Percentiles rank a stretch among this genome's conserved stretches.
These are phyloP conservation scores for Lentinula sp. DNA, from an alignment of 768 basidiomycete genomes.

Conservation along the genomic window DNA sequence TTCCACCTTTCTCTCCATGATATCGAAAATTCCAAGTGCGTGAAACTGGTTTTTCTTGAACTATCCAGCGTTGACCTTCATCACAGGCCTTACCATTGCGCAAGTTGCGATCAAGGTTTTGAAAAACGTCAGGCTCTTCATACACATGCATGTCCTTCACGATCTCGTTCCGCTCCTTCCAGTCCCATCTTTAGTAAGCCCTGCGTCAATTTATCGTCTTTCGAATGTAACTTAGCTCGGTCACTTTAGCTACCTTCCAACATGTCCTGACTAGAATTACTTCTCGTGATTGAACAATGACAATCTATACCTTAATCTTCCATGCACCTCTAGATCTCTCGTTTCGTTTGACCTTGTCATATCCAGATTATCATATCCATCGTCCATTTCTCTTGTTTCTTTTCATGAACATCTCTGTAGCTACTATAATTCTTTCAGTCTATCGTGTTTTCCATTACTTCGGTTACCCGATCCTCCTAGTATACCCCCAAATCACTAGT, in stretches of 20 bases:
- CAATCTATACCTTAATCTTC: neutral
- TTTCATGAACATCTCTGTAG: neutral
- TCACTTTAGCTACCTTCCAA: conserved; percentile 12
- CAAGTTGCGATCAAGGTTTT: neutral
- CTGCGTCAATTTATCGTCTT: neutral
- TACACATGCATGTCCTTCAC: conserved; percentile 5
- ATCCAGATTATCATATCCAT: neutral
- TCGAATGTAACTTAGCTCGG: neutral
- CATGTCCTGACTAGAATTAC: conserved; percentile 14
- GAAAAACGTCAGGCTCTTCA: neutral
- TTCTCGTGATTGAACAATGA: conserved; percentile 4
- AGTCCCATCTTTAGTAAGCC: conserved; percentile 26
- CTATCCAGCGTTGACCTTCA: neutral
- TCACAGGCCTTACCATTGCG: neutral
- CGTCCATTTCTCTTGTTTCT: neutral
- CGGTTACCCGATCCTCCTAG: neutral
- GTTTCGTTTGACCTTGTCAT: neutral
- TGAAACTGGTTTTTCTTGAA: neutral
- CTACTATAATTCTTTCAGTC: neutral
- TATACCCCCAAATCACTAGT: neutral
- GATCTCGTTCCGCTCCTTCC: conserved; percentile 9
- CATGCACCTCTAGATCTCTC: neutral
- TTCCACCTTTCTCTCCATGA: conserved; percentile 31
- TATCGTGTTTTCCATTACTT: neutral
- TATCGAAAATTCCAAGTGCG: conserved; percentile 18